Percentiles rank a stretch among this genome's conserved stretches.
phyloP scores from a whole-genome alignment of 2,329 filamentous ascomycete genomes.

The Ceratocystis ficicola region DNA sequence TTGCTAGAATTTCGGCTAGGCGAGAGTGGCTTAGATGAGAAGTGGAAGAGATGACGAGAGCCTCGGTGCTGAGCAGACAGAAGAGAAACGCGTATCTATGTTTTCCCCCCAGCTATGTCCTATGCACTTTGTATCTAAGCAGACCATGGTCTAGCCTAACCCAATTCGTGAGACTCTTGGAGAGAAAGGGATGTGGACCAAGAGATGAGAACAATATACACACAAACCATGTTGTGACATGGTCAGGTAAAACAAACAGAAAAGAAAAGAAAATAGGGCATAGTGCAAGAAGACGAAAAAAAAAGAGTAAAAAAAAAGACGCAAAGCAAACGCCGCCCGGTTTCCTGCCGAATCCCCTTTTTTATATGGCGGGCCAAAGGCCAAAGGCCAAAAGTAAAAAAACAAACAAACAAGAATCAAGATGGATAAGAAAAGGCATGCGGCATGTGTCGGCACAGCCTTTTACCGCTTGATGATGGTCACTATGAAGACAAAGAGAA shows the following conservation, averaged over 20 bases:
- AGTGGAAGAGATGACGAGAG: too few relatives aligned
- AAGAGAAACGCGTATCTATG: constrained; percentile 6
- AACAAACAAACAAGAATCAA: constrained; percentile 6
- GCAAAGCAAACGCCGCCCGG: constrained; percentile 14
- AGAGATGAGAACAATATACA: neutral
- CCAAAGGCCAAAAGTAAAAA: neutral
- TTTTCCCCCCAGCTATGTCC: neutral
- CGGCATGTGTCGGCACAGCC: neutral
- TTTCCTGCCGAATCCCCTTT: constrained; percentile 6
- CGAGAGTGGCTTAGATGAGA: neutral
- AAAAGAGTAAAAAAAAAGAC: neutral
- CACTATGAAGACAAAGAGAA: constrained; percentile 12
- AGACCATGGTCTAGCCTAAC: neutral
- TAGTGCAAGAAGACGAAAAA: neutral
- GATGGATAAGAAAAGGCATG: neutral
- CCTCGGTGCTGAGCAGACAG: too few relatives aligned
- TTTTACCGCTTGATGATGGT: constrained; percentile 22
- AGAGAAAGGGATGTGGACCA: neutral
- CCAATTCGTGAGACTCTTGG: neutral
- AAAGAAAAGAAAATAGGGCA: neutral
- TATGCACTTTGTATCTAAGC: neutral
- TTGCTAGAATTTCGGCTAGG: neutral
- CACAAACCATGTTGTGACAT: neutral
- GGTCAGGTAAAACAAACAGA: neutral
- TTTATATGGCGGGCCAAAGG: neutral